phyloP scores from a whole-genome alignment of 1,284 basidiomycete species.

The Sporisorium iseilematis-ciliati region DNA sequence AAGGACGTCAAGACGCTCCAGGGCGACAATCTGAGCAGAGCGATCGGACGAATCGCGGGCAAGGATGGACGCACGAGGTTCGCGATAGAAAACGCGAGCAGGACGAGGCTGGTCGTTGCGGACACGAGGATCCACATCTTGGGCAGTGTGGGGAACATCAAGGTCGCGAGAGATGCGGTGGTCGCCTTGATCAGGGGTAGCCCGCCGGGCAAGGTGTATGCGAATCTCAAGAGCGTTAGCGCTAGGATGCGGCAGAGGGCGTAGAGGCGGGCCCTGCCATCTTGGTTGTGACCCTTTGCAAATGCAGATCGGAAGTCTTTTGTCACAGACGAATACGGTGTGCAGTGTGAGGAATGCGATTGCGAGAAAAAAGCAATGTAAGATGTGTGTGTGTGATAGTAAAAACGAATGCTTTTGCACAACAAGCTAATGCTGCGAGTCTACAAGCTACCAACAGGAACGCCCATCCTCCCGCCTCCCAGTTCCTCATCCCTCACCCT shows the following conservation, averaged over 20 bases:
- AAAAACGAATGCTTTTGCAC: neutral
- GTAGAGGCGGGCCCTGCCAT: too few relatives aligned
- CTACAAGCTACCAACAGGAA: conserved; percentile 29
- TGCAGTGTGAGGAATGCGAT: too few relatives aligned
- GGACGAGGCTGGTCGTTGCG: conserved; percentile 94
- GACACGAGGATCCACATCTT: conserved; percentile 98
- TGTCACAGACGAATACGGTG: too few relatives aligned
- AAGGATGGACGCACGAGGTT: conserved; percentile 99
- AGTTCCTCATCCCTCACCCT: conserved; percentile 54
- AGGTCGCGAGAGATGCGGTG: conserved; percentile 93
- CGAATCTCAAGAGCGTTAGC: conserved; percentile 77
- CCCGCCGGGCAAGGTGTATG: conserved; percentile 96
- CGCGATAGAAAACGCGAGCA: conserved; percentile 95
- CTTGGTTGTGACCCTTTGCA: too few relatives aligned
- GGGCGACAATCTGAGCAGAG: conserved; percentile 93
- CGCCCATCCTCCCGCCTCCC: conserved; percentile 53
- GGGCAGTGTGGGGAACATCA: conserved; percentile 96
- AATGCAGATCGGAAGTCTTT: too few relatives aligned
- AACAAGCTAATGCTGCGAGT: neutral
- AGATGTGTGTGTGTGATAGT: conserved; percentile 1
- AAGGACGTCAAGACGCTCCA: conserved; percentile 98
- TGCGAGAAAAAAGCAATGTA: neutral
- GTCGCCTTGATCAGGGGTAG: conserved; percentile 94
- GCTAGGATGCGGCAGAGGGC: conserved; percentile 90
- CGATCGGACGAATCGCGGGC: conserved; percentile 96